phyloP scores from a whole-genome alignment of 1,284 basidiomycete genomes.

The Marasmius fiardii region DNA sequence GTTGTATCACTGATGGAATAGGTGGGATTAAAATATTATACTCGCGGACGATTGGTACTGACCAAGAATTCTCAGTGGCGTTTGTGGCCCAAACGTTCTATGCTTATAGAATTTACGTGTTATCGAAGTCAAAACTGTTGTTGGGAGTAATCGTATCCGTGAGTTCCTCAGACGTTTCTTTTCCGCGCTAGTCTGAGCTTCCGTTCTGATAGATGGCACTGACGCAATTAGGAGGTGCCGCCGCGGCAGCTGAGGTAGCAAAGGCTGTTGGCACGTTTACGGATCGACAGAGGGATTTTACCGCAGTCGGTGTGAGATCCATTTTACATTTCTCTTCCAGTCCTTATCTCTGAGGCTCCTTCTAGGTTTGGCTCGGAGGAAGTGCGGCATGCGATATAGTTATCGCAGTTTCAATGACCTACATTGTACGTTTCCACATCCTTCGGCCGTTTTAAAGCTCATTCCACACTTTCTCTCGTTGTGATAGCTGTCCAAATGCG shows the following conservation, averaged over 20 bases:
- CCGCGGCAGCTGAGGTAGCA: background rate
- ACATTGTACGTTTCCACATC: background rate
- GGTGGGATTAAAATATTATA: background rate
- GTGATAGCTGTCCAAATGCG: too few relatives aligned
- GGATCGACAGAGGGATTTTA: background rate
- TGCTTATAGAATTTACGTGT: background rate
- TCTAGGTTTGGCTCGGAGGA: constrained; percentile 20
- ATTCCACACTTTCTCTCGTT: too few relatives aligned
- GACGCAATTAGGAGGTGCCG: background rate
- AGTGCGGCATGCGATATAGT: background rate
- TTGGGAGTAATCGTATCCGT: background rate
- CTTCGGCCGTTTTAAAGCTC: too few relatives aligned
- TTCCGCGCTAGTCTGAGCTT: too few relatives aligned
- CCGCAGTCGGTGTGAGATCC: background rate
- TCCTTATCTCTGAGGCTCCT: background rate
- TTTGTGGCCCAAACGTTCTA: background rate
- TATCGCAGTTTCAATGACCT: background rate
- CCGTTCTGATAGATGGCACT: background rate
- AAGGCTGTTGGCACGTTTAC: background rate
- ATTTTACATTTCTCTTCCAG: background rate
- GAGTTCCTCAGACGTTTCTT: too few relatives aligned
- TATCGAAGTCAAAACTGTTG: background rate
- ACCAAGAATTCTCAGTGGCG: constrained; percentile 11
- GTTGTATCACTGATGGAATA: background rate
- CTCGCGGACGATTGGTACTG: background rate